Evolutionary conservation across 192 early-diverging fungal genomes (phyloP), one percentile per base, ranked within the genome.

Genomic region (Neocallimastix lanati): DNA sequence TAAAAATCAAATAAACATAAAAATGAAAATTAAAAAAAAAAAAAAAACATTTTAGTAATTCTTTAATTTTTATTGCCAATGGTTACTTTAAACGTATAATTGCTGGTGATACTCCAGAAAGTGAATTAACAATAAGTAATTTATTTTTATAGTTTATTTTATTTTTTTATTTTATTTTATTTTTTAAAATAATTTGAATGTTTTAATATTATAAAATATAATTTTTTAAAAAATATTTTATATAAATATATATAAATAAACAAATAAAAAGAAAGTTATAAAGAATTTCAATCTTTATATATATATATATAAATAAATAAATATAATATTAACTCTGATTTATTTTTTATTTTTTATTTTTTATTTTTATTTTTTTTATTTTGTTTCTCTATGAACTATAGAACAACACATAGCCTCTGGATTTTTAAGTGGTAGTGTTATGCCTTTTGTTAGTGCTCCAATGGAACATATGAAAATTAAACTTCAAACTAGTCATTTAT

Each of bases 391-490:
- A n/a, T n/a, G n/a, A n/a, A n/a, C n/a, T n/a, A n/a, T 85, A 83
- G 83, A 82, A 28, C 81, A 92, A 84, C 84, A 91, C 77, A 85
- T 82, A 77, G 29, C 86, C 25, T 86, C 90, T 76, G 92, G 92
- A 78, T 80, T 86, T 28, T 82, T 91, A 78, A 85, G 90, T 29
- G 92, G 92, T 81, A 81, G 83, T n/a, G 90, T 91, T 28, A 93
- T 92, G 85, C 82, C 91, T 1, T 92, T 92, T 78, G 82, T 92
- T 38, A 93, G 92, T 80, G 88, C 88, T 67, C 92, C 92, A 18
- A 86, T 92, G 18, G 92, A 93, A 78, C 79, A 90, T 28, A 78
- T 93, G 28, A 93, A 93, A 81, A 89, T 93, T 84, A 89, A 89
- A 77, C 82, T 93, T 28, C 92, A 93, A 80, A 90, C 90, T 3